A percentile compares a stretch with the other conserved stretches of the same genome.
Conservation (phyloP, 2,329 filamentous ascomycete species). For the Ramularia endophylla region DNA sequence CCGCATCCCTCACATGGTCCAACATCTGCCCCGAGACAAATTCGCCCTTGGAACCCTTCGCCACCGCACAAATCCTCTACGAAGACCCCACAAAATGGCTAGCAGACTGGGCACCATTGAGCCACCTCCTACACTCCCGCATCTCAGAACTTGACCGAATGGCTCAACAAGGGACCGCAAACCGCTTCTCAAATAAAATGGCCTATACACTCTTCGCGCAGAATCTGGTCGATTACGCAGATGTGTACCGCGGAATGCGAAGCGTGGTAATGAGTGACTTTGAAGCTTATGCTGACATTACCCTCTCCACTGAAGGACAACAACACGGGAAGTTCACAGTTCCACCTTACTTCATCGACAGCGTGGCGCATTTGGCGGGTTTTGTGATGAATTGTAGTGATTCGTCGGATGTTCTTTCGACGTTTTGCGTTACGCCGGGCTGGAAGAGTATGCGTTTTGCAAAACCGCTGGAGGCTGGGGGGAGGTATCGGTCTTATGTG, state of each 20-base stretch:
- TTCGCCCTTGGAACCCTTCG: too few relatives aligned
- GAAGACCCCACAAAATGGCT: constrained; percentile 24
- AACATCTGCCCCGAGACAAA: too few relatives aligned
- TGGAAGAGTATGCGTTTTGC: constrained; percentile 28
- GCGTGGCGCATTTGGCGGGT: constrained; percentile 29
- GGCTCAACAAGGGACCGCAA: constrained; percentile 24
- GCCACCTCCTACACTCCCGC: constrained; percentile 24
- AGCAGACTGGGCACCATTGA: constrained; percentile 19
- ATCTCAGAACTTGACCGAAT: constrained; percentile 24
- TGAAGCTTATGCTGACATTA: constrained; percentile 28
- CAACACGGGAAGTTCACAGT: constrained; percentile 11
- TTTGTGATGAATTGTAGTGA: constrained; percentile 21
- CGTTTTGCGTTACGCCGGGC: constrained; percentile 33
- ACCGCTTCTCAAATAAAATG: constrained; percentile 26
- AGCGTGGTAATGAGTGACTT: constrained; percentile 24
- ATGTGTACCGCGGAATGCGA: constrained; percentile 12
- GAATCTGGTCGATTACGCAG: constrained; percentile 12
- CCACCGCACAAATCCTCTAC: too few relatives aligned
- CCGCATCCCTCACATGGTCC: too few relatives aligned
- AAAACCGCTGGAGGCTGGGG: constrained; percentile 25
- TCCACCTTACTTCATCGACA: constrained; percentile 33
- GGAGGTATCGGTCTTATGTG: constrained; percentile 31
- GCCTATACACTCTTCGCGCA: constrained; percentile 25
- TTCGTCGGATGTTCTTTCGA: constrained; percentile 22
- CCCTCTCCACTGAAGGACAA: constrained; percentile 7